These are phyloP conservation scores for Boletus sp. DNA, from an alignment of 768 basidiomycete species.

Conservation along the genomic window DNA sequence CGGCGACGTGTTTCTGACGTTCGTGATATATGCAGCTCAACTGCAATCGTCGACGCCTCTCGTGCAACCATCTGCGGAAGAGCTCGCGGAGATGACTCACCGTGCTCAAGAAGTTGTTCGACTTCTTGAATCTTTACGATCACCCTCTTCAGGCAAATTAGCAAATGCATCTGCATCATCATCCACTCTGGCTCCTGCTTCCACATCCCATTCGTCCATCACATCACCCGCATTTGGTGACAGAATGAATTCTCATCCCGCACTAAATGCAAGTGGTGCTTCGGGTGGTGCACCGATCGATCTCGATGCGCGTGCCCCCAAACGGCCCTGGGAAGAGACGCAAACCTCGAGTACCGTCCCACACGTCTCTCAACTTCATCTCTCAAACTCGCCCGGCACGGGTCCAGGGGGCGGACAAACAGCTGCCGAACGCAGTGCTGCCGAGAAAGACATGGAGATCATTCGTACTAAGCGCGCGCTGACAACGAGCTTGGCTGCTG, in stretches of 20 bases:
- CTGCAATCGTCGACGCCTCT: constrained; percentile 46
- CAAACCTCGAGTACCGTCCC: constrained; percentile 17
- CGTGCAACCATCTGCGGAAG: constrained; percentile 50
- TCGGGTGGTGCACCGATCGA: constrained; percentile 24
- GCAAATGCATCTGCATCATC: constrained; percentile 15
- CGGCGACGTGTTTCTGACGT: constrained; percentile 1
- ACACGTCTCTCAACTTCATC: constrained; percentile 27
- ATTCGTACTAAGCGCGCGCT: constrained; percentile 79
- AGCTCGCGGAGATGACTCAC: constrained; percentile 69
- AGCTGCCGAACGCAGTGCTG: constrained; percentile 54
- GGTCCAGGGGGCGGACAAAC: constrained; percentile 22
- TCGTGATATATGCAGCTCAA: constrained; percentile 22
- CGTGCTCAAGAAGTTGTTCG: constrained; percentile 65
- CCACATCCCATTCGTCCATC: constrained; percentile 17
- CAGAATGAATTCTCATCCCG: constrained; percentile 25
- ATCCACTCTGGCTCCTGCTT: constrained; percentile 8
- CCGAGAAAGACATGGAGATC: constrained; percentile 83
- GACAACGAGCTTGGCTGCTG: constrained; percentile 57
- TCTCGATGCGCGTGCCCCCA: constrained; percentile 53
- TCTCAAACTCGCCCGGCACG: constrained; percentile 15
- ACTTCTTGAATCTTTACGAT: constrained; percentile 49
- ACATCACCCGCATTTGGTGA: constrained; percentile 22
- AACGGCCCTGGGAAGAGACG: constrained; percentile 76
- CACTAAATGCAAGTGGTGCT: constrained; percentile 28
- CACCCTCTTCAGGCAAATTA: constrained; percentile 22